phyloP scores from a whole-genome alignment of 148 eudicot genomes.

The Beta vulgaris region DNA sequence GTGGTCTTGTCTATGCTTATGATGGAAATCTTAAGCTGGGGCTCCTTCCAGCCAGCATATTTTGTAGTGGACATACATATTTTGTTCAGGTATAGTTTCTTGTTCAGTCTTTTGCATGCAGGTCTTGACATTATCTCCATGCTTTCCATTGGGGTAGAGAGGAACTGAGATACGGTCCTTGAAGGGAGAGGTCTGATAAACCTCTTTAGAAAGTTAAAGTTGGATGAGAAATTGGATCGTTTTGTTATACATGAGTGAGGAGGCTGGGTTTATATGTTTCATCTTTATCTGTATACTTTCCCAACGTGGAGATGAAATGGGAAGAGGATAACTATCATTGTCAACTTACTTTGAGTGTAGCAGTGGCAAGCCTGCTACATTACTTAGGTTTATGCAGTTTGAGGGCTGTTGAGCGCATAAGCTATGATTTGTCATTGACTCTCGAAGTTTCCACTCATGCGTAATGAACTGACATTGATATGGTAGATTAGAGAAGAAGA shows the following conservation, averaged over 20 bases:
- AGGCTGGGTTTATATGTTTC: not conserved
- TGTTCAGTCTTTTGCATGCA: not conserved
- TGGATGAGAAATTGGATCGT: not conserved
- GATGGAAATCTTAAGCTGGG: constrained; percentile 93
- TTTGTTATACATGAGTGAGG: not conserved
- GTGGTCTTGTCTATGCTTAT: constrained; percentile 88
- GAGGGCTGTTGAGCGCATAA: not conserved
- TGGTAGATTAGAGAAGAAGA: too few relatives aligned
- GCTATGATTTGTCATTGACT: not conserved
- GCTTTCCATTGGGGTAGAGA: not conserved
- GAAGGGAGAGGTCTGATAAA: not conserved
- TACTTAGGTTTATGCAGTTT: not conserved
- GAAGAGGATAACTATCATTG: not conserved
- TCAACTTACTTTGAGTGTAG: not conserved
- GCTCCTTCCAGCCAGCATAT: constrained; percentile 87
- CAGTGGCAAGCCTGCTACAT: not conserved
- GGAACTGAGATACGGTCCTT: not conserved
- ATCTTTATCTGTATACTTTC: not conserved
- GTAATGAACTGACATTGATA: too few relatives aligned
- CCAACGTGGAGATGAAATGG: not conserved
- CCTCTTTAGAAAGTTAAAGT: not conserved
- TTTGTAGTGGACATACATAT: constrained; percentile 96
- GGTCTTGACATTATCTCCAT: constrained; percentile 1
- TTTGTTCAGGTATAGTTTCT: constrained; percentile 71
- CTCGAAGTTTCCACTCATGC: not conserved